A percentile compares a stretch with the other conserved stretches of the same genome.
Evolutionary conservation across 768 basidiomycete genomes (phyloP).

Genomic region (Lactarius sanguifluus): DNA sequence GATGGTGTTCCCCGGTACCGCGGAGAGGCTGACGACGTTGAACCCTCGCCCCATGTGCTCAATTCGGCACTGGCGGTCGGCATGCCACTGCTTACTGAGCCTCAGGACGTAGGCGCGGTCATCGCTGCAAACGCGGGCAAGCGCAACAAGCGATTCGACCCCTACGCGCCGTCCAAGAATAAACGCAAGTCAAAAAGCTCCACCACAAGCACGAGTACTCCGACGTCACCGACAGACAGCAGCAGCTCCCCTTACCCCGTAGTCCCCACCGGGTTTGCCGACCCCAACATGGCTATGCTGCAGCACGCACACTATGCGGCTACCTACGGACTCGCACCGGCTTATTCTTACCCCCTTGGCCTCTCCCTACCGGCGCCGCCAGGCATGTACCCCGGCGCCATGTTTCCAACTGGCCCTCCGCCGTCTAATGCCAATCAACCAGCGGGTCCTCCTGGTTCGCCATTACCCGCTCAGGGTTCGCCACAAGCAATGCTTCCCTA

Average conservation of each 20-base stretch:
- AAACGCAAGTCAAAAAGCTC: constrained; percentile 26
- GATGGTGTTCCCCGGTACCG: constrained; percentile 83
- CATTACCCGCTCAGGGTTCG: constrained; percentile 12
- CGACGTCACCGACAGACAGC: constrained; percentile 25
- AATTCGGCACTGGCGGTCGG: constrained; percentile 29
- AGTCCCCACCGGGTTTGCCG: constrained; percentile 19
- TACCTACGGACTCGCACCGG: constrained; percentile 24
- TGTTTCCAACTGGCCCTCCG: constrained; percentile 22
- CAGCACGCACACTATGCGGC: constrained; percentile 30
- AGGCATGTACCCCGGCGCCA: constrained; percentile 5
- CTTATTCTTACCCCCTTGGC: constrained; percentile 24
- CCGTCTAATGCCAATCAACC: constrained; percentile 9
- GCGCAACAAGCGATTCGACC: constrained; percentile 38
- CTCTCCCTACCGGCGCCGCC: constrained; percentile 23
- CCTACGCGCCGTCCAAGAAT: constrained; percentile 31
- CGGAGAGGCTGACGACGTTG: constrained; percentile 73
- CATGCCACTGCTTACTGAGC: constrained; percentile 29
- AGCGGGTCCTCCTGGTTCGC: constrained; percentile 19
- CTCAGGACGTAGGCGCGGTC: constrained; percentile 22
- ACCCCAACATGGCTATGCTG: constrained; percentile 29
- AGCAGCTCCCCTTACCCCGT: constrained; percentile 12
- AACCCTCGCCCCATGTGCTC: constrained; percentile 36
- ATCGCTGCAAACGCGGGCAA: constrained; percentile 29
- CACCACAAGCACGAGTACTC: constrained; percentile 15
- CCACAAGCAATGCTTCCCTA: constrained; percentile 20